phyloP scores from a whole-genome alignment of 139 green algal species.

The Parachlorella kessleri region DNA sequence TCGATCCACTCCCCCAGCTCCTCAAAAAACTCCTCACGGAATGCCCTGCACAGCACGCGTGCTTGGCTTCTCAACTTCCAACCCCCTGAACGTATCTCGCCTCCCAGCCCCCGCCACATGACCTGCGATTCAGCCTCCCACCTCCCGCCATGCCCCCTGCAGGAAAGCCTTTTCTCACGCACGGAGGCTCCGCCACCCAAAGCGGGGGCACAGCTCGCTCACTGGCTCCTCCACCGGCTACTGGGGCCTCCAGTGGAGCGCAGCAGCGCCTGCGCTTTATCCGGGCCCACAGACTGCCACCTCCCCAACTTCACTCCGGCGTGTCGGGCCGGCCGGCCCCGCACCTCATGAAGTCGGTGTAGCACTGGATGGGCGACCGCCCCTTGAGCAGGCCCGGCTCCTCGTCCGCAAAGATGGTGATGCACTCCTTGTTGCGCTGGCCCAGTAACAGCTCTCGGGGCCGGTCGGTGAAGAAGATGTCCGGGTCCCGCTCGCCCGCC shows the following conservation, averaged over 20 bases:
- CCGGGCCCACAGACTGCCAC: not conserved
- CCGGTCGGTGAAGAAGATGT: constrained; percentile 88
- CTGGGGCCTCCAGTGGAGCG: no score
- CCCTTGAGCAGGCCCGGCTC: constrained; percentile 60
- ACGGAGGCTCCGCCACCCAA: not conserved
- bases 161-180: no score
- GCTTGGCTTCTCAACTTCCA: no score
- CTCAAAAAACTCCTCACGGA: constrained; percentile 63
- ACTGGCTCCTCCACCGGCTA: no score
- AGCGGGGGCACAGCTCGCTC: no score
- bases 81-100: no score
- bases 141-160: not conserved
- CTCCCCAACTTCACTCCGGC: not conserved
- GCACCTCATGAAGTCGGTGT: constrained; percentile 84
- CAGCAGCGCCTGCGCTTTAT: no score
- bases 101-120: no score
- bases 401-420: constrained; percentile 85
- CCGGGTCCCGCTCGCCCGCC: constrained; percentile 74
- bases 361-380: constrained; percentile 76
- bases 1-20: constrained; percentile 58
- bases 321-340: not conserved
- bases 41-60: no score
- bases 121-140: not conserved
- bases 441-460: constrained; percentile 53
- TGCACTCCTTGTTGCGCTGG: constrained; percentile 80